phyloP scores from a whole-genome alignment of 169 alveolate species.

The Perkinsus olseni region DNA sequence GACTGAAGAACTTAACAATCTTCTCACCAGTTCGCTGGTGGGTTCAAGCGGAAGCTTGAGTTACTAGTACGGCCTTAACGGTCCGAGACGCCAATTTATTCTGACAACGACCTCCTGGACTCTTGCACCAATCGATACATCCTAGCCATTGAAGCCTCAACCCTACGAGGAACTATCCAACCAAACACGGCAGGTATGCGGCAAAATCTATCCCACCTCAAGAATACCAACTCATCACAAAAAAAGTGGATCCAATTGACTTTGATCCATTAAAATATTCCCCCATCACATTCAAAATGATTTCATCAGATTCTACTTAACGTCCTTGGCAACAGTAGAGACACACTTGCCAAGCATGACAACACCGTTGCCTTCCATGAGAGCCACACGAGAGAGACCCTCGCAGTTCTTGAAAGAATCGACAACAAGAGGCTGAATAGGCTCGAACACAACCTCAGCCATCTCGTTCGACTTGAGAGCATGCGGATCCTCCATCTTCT shows the following conservation, averaged over 20 bases:
- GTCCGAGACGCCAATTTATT: too few relatives aligned
- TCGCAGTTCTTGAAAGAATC: slow-evolving; percentile 87
- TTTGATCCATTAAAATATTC: not conserved
- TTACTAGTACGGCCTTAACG: too few relatives aligned
- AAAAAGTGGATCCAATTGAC: too few relatives aligned
- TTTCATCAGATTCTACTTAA: not conserved
- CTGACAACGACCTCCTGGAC: too few relatives aligned
- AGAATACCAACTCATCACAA: not conserved
- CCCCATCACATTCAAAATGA: not conserved
- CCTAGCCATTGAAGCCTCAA: too few relatives aligned
- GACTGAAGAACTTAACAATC: too few relatives aligned
- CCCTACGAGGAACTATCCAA: too few relatives aligned
- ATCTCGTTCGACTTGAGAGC: slow-evolving; percentile 87
- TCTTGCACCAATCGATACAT: too few relatives aligned
- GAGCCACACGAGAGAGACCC: slow-evolving; percentile 26
- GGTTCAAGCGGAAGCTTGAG: too few relatives aligned
- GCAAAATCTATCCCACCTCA: too few relatives aligned
- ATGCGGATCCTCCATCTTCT: slow-evolving; percentile 87
- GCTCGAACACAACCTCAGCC: slow-evolving; percentile 83
- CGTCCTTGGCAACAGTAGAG: not conserved
- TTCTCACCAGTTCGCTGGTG: too few relatives aligned
- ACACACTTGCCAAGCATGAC: slow-evolving; percentile 3
- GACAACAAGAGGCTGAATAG: slow-evolving; percentile 87
- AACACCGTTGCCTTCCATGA: slow-evolving; percentile 15
- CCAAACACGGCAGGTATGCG: too few relatives aligned